These are phyloP conservation scores for Pythium diclinum DNA, from an alignment of 352 stramenopile species.

Conservation along the genomic window DNA sequence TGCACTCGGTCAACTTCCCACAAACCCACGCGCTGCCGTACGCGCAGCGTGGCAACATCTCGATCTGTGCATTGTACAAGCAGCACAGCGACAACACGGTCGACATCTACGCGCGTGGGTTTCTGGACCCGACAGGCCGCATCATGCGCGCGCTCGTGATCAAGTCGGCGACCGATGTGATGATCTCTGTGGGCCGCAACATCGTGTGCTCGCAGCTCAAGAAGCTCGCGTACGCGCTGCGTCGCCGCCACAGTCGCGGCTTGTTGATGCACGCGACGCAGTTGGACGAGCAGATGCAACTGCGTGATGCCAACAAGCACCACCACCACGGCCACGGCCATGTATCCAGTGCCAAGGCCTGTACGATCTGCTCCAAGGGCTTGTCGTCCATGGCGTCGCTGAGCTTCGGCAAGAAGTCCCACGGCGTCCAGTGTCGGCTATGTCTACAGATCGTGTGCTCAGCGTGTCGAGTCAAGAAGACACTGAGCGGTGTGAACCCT, in stretches of 20 bases:
- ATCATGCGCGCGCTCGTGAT: constrained; percentile 45
- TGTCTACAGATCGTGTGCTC: constrained; percentile 23
- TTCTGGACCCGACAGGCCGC: constrained; percentile 39
- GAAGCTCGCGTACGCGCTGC: constrained; percentile 39
- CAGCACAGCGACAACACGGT: constrained; percentile 47
- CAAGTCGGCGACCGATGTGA: constrained; percentile 40
- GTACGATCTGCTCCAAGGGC: constrained; percentile 16
- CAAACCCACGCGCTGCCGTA: constrained; percentile 35
- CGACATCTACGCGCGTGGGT: constrained; percentile 42
- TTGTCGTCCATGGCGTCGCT: constrained; percentile 19
- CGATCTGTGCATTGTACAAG: constrained; percentile 46
- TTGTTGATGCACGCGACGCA: constrained; percentile 4
- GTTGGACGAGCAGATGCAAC: constrained; percentile 16
- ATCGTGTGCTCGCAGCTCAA: constrained; percentile 49
- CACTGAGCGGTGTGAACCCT: constrained; percentile 16
- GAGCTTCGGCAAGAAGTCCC: constrained; percentile 18
- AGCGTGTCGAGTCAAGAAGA: constrained; percentile 20
- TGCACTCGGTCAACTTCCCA: constrained; percentile 59
- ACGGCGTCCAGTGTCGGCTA: constrained; percentile 18
- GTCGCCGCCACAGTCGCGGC: constrained; percentile 11
- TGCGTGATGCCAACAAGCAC: constrained; percentile 10
- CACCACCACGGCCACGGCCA: not conserved
- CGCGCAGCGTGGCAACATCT: constrained; percentile 53
- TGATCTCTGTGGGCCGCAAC: constrained; percentile 45
- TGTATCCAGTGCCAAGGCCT: constrained; percentile 7